Conservation (phyloP, 768 basidiomycete species). For the Collybiopsis luxurians region DNA sequence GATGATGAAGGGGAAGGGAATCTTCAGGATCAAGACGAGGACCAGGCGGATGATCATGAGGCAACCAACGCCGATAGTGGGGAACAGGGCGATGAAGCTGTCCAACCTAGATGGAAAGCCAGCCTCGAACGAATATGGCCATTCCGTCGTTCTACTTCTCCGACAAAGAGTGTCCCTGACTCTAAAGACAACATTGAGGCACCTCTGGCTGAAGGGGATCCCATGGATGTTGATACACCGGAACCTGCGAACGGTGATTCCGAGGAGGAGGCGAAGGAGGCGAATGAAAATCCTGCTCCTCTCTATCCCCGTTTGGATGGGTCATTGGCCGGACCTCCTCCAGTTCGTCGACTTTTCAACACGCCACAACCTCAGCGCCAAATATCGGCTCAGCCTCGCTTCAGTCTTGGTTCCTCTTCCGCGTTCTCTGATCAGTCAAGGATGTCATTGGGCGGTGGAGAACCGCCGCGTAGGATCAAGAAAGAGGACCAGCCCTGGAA, state of each 20-base stretch:
- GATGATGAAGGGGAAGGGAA: constrained; percentile 29
- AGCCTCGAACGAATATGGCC: constrained; percentile 43
- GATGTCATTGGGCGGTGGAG: constrained; percentile 46
- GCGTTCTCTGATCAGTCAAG: constrained; percentile 15
- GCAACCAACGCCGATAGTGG: constrained; percentile 18
- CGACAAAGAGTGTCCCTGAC: constrained; percentile 5
- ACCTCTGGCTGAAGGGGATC: not conserved
- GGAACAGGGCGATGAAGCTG: constrained; percentile 11
- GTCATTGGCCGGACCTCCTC: constrained; percentile 22
- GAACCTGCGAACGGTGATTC: not conserved
- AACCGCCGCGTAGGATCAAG: constrained; percentile 41
- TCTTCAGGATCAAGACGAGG: constrained; percentile 19
- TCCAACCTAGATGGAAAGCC: constrained; percentile 40
- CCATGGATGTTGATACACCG: not conserved
- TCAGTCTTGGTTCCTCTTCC: constrained; percentile 2
- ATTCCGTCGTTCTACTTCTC: constrained; percentile 27
- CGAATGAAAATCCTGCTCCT: constrained; percentile 21
- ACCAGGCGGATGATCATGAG: constrained; percentile 24
- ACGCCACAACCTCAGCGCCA: constrained; percentile 47
- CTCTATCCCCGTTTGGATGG: constrained; percentile 26
- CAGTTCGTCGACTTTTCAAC: constrained; percentile 40
- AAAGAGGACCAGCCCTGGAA: constrained; percentile 50
- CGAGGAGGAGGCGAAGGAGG: constrained; percentile 14
- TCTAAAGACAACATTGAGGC: not conserved
- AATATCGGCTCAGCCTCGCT: constrained; percentile 1